Percentiles rank a stretch among this genome's conserved stretches.
These are phyloP conservation scores for Metahyphopichia silvanorum DNA, from an alignment of 805 yeast species.

Conservation along the genomic window DNA sequence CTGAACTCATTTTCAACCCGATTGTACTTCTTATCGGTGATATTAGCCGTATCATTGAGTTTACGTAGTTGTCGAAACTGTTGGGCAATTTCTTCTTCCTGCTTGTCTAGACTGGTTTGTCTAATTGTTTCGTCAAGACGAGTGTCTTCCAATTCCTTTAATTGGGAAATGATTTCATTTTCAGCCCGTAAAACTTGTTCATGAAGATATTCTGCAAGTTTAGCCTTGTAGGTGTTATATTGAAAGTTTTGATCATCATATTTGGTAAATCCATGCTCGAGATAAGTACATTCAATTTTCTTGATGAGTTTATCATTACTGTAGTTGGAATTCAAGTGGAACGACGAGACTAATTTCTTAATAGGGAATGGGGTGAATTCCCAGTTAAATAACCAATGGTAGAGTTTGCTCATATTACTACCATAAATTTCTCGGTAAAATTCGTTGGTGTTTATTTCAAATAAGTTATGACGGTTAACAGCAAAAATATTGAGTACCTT, in stretches of 20 bases:
- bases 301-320: constrained; percentile 23
- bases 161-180: constrained; percentile 9
- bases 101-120: constrained; percentile 29
- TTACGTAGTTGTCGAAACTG: constrained; percentile 28
- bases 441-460: constrained; percentile 9
- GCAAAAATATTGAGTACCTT: constrained; percentile 24
- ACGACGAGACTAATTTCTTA: constrained; percentile 13
- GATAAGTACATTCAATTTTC: constrained; percentile 14
- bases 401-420: constrained; percentile 18
- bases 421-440: constrained; percentile 28
- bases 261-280: too few species aligned
- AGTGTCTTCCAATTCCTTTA: constrained; percentile 16
- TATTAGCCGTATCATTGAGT: constrained; percentile 32
- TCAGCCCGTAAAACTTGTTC: constrained; percentile 19
- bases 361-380: constrained; percentile 11
- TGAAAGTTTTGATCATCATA: constrained; percentile 12
- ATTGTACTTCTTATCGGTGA: constrained; percentile 28
- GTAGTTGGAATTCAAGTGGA: constrained; percentile 13
- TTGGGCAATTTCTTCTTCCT: constrained; percentile 30
- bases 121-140: constrained; percentile 25
- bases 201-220: constrained; percentile 24
- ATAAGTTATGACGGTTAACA: constrained; percentile 25
- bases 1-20: constrained; percentile 28
- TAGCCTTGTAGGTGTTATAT: constrained; percentile 24
- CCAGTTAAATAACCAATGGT: constrained; percentile 26